Percentiles rank a stretch among this genome's conserved stretches.
These are phyloP conservation scores for Mycena maculata DNA, from an alignment of 768 basidiomycete genomes.

Conservation along the genomic window DNA sequence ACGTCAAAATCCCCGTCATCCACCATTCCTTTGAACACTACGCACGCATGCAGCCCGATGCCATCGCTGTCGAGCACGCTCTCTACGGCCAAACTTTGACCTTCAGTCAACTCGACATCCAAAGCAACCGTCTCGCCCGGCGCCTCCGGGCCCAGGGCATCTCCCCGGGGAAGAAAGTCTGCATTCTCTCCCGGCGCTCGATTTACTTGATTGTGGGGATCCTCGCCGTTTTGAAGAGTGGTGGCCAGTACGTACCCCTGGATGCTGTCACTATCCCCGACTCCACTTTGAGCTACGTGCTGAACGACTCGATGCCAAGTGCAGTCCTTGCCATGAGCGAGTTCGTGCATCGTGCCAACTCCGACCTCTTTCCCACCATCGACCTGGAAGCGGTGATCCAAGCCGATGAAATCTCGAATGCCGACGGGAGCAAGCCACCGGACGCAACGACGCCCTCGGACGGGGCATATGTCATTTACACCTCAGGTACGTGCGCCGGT, in stretches of 20 bases:
- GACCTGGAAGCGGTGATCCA: constrained; percentile 38
- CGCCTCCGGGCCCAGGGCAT: constrained; percentile 54
- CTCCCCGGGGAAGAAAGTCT: constrained; percentile 54
- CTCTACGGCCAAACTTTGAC: constrained; percentile 41
- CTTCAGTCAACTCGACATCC: constrained; percentile 45
- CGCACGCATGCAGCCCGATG: constrained; percentile 38
- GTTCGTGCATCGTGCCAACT: constrained; percentile 40
- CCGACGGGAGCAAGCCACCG: constrained; percentile 33
- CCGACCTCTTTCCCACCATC: constrained; percentile 32
- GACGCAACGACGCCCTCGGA: constrained; percentile 40
- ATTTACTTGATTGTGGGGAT: constrained; percentile 56
- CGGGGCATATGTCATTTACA: constrained; percentile 61
- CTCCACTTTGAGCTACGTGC: constrained; percentile 54
- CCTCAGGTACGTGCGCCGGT: constrained; percentile 62
- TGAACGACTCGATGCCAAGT: constrained; percentile 50
- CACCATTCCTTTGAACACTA: constrained; percentile 43
- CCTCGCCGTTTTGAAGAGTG: constrained; percentile 58
- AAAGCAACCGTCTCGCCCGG: constrained; percentile 47
- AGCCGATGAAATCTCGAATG: constrained; percentile 29
- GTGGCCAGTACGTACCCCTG: constrained; percentile 60
- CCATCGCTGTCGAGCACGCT: constrained; percentile 42
- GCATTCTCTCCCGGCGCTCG: constrained; percentile 59
- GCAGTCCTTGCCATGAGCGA: constrained; percentile 52
- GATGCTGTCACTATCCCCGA: constrained; percentile 61
- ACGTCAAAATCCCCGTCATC: constrained; percentile 39